Base-by-base conservation (phyloP, 495 filamentous ascomycete genomes). In the Neurospora pannonica region DNA sequence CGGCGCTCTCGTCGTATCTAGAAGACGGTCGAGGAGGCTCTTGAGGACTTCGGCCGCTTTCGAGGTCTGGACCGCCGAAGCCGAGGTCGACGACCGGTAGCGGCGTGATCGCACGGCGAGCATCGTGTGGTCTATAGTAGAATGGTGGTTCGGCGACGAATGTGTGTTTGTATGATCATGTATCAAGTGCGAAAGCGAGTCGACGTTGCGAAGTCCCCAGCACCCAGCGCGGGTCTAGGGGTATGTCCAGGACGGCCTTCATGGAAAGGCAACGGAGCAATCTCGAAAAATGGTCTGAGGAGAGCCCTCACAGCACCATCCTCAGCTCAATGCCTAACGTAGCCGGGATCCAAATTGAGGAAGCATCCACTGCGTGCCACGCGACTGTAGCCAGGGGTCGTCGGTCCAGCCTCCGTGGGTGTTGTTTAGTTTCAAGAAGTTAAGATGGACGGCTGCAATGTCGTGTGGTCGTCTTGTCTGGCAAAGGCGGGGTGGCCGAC, bases 31-130 rank as follows among this genome's bases (percentile, higher is more conserved):
- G 75, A 94, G 83, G 72, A 89, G 84, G 31, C 83, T 82, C 67
- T 90, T 86, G 72, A 93, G 84, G 75, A 91, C 88, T 72, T 88
- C 88, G 77, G 85, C 86, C 48, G 90, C 84, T 78, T 87, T 86
- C 69, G 89, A 88, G 15, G 80, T 84, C 73, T 87, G 84, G 76
- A 86, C 82, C 70, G 87, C 81, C 38, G 88, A 89, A 46, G 87
- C 81, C 76, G 89, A 88, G 17, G 90, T 91, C 70, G 90, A 92
- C 76, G 90, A 88, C 74, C 89, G 87, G 79, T 87, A 88, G 21
- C 86, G 86, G 77, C 88, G 84, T 77, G 84, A 82, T 71, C 83
- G 82, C 73, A 83, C 73, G 54, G 86, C 83, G 79, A 88, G 88
- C 78, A 74, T 79, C 71, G 31, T 76, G 78, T 54, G 13, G 36